Evolutionary conservation across 2,329 filamentous ascomycete species (phyloP).

Genomic region (Botryotinia globosa): DNA sequence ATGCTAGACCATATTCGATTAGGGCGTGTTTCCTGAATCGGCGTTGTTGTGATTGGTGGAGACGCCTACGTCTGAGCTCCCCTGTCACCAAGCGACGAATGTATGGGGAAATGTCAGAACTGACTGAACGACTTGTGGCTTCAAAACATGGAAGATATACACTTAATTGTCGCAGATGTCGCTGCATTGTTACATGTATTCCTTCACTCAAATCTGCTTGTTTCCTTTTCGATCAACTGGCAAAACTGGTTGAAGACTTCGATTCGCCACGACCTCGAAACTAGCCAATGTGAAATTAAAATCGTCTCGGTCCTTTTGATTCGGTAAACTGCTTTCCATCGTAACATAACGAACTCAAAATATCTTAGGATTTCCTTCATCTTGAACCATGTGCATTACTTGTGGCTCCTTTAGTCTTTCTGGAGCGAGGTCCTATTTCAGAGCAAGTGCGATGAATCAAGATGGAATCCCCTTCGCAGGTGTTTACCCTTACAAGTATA

Average conservation of each 20-base stretch:
- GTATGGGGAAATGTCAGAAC: neutral
- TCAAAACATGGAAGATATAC: neutral
- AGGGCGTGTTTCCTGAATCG: neutral
- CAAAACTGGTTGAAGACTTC: neutral
- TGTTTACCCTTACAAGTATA: neutral
- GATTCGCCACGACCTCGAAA: neutral
- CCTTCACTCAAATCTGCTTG: neutral
- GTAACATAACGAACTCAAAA: too few relatives aligned
- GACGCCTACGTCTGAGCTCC: neutral
- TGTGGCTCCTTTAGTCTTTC: neutral
- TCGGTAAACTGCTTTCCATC: too few relatives aligned
- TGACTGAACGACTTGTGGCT: neutral
- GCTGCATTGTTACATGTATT: neutral
- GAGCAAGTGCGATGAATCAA: neutral
- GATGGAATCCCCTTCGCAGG: neutral
- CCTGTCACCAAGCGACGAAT: neutral
- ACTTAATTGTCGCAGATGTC: neutral
- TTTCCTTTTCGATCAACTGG: neutral
- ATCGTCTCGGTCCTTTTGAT: too few relatives aligned
- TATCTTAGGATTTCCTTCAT: neutral
- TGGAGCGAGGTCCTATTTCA: neutral
- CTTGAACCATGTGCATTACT: neutral
- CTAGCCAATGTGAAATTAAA: neutral
- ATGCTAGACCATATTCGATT: neutral
- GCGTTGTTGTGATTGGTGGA: conserved; percentile 17